A percentile compares a stretch with the other conserved stretches of the same genome.
These are phyloP conservation scores for Chlorella sp. DNA, from an alignment of 139 green algal species.

Conservation along the genomic window DNA sequence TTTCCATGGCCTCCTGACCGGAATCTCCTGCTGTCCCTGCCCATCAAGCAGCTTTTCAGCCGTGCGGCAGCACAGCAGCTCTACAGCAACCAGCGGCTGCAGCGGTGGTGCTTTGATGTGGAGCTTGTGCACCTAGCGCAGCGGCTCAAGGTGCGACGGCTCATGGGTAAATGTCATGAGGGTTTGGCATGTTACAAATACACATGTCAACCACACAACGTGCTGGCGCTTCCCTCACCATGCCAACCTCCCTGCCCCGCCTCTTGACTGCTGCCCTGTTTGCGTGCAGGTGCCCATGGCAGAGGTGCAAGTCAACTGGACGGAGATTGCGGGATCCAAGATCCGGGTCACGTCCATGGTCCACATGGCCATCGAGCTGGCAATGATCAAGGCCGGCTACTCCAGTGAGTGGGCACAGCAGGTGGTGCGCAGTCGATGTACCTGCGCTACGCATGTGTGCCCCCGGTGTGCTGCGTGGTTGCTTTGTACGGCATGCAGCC, in stretches of 20 bases:
- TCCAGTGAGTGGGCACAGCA: not conserved
- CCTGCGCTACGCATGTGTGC: not conserved
- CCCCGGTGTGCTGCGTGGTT: not conserved
- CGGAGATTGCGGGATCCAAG: slow-evolving; percentile 97
- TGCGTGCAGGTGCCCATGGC: slow-evolving; percentile 45
- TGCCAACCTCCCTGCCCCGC: too few species aligned
- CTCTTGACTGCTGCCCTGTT: not conserved
- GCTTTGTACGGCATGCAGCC: too few species aligned
- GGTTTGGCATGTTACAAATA: too few species aligned
- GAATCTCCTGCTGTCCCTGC: not conserved
- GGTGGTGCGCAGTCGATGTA: not conserved
- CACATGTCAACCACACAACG: too few species aligned
- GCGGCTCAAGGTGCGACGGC: slow-evolving; percentile 60
- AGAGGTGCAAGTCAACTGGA: slow-evolving; percentile 89
- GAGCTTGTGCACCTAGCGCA: slow-evolving; percentile 92
- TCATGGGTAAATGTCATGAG: slow-evolving; percentile 43
- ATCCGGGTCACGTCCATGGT: slow-evolving; percentile 88
- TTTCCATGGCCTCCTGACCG: too few species aligned
- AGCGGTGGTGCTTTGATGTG: slow-evolving; percentile 98
- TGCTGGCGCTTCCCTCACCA: too few species aligned
- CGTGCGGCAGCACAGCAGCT: slow-evolving; percentile 76
- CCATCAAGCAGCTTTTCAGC: slow-evolving; percentile 82
- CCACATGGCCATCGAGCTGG: slow-evolving; percentile 93
- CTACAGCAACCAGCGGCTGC: slow-evolving; percentile 91
- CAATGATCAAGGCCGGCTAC: slow-evolving; percentile 67